These are phyloP conservation scores for Lanzia echinophila DNA, from an alignment of 2,329 filamentous ascomycete species.

Conservation along the genomic window DNA sequence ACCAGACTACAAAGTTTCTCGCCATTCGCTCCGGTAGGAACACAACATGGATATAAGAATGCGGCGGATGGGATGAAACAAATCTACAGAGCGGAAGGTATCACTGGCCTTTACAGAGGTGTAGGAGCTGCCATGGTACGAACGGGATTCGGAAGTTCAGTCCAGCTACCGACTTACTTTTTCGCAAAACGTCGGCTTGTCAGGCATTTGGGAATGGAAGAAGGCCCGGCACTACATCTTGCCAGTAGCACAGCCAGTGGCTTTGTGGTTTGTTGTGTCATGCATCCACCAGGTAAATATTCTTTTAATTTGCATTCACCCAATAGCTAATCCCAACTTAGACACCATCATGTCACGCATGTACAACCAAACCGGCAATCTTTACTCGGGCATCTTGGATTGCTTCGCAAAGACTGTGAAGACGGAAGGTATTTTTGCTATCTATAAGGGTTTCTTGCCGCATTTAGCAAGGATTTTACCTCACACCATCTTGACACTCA, in stretches of 20 bases:
- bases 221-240: slow-evolving; percentile 83
- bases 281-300: slow-evolving; percentile 83
- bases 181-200: slow-evolving; percentile 86
- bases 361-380: slow-evolving; percentile 97
- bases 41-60: slow-evolving; percentile 89
- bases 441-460: slow-evolving; percentile 97
- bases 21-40: slow-evolving; percentile 86
- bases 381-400: slow-evolving; percentile 92
- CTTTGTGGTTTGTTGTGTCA: slow-evolving; percentile 93
- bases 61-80: slow-evolving; percentile 74
- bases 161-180: slow-evolving; percentile 96
- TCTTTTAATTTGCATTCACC: neutral
- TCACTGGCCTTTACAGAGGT: slow-evolving; percentile 79
- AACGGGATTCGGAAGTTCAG: slow-evolving; percentile 91
- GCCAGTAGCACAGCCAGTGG: slow-evolving; percentile 84
- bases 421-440: slow-evolving; percentile 83
- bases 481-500: slow-evolving; percentile 90
- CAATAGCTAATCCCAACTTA: slow-evolving; percentile 24
- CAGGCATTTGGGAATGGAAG: slow-evolving; percentile 78
- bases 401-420: slow-evolving; percentile 85
- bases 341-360: slow-evolving; percentile 98
- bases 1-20: slow-evolving; percentile 92
- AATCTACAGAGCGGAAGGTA: slow-evolving; percentile 72
- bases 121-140: slow-evolving; percentile 91
- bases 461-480: slow-evolving; percentile 91